These are phyloP conservation scores for Xylariaceae sp. DNA, from an alignment of 2,329 filamentous ascomycete genomes.

Conservation along the genomic window DNA sequence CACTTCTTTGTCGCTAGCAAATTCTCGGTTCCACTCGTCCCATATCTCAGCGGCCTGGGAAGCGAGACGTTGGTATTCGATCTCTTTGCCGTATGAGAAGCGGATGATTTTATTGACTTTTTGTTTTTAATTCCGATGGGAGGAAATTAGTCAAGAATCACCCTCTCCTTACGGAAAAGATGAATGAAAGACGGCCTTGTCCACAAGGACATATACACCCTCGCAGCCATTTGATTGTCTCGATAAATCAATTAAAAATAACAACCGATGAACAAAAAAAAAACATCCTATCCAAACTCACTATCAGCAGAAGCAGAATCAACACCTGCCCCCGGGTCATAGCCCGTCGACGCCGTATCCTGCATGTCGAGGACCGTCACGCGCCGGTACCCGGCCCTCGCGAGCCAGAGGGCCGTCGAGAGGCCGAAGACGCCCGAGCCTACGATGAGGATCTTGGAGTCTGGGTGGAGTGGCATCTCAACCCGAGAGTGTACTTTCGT, in stretches of 20 bases:
- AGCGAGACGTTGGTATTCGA: slow-evolving; percentile 41
- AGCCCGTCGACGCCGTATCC: slow-evolving; percentile 34
- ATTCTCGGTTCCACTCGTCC: slow-evolving; percentile 40
- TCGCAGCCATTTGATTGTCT: no score
- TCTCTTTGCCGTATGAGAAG: slow-evolving; percentile 37
- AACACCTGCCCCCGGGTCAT: slow-evolving; percentile 37
- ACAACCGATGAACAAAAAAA: no score
- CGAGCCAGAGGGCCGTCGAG: slow-evolving; percentile 38
- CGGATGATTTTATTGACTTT: slow-evolving; percentile 43
- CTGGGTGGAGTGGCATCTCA: slow-evolving; percentile 3
- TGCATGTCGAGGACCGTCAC: slow-evolving; percentile 46
- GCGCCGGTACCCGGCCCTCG: slow-evolving; percentile 39
- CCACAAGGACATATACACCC: no score
- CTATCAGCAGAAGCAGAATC: slow-evolving; percentile 32
- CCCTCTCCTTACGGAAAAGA: no score
- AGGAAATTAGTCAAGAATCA: no score
- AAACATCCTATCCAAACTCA: no score
- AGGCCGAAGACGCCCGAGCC: slow-evolving; percentile 39
- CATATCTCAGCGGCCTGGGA: slow-evolving; percentile 38
- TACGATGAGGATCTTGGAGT: slow-evolving; percentile 33
- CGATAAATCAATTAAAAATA: no score
- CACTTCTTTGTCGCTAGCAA: slow-evolving; percentile 21
- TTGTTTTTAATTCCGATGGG: no score
- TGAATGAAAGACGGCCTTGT: no score
- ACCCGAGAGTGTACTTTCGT: no score